phyloP scores from a whole-genome alignment of 352 stramenopile species.

The Stephanocyclus meneghinianus region DNA sequence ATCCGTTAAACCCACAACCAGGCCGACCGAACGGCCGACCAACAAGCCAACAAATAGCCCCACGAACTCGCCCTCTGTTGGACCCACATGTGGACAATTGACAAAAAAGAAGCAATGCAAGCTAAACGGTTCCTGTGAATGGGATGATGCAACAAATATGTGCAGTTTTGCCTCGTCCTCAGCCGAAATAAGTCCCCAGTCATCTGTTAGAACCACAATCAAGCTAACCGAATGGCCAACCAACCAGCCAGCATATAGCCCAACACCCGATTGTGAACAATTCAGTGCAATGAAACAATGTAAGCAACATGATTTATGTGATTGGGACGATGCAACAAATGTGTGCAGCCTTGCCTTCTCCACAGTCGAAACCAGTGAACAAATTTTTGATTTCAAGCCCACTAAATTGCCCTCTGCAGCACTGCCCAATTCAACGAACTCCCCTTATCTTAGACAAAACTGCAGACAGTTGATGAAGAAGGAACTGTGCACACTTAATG shows the following conservation, averaged over 20 bases:
- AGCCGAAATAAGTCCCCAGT: background rate
- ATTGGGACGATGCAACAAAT: background rate
- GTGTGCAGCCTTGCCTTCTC: background rate
- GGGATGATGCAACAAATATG: background rate
- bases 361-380: background rate
- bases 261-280: conserved; percentile 3
- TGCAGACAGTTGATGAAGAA: background rate
- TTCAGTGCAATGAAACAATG: background rate
- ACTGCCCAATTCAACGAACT: background rate
- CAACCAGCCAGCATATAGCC: background rate
- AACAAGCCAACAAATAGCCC: background rate
- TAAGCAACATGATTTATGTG: background rate
- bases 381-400: background rate
- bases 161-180: background rate
- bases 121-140: background rate
- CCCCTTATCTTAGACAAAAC: background rate
- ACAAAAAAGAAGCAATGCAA: conserved; percentile 4
- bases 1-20: background rate
- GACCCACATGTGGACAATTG: background rate
- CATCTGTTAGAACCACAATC: background rate
- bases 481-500: background rate
- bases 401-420: background rate
- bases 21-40: background rate
- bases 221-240: background rate
- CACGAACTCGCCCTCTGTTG: background rate